phyloP scores from a whole-genome alignment of 805 yeast species.

The Candida berthetii region DNA sequence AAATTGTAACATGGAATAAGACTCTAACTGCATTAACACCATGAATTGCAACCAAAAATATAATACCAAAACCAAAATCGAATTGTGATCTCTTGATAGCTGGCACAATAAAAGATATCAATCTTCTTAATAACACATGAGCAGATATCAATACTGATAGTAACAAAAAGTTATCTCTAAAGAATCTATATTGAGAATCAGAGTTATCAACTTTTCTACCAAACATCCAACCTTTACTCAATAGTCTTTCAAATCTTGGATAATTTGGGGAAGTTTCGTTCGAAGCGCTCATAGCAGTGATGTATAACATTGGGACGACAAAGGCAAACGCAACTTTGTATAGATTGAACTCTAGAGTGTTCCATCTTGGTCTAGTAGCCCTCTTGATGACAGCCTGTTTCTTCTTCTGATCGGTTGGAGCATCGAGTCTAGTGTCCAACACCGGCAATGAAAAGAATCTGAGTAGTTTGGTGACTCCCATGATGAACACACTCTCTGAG shows the following conservation, averaged over 20 bases:
- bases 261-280: constrained; percentile 72
- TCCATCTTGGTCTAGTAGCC: constrained; percentile 52
- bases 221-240: constrained; percentile 82
- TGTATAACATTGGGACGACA: constrained; percentile 78
- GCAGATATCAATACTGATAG: constrained; percentile 45
- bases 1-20: constrained; percentile 46
- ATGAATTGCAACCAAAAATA: constrained; percentile 68
- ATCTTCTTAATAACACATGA: constrained; percentile 49
- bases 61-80: constrained; percentile 66
- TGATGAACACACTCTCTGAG: no score
- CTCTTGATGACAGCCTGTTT: constrained; percentile 11
- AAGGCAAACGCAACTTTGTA: constrained; percentile 59
- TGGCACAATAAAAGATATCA: constrained; percentile 14
- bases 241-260: constrained; percentile 47
- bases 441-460: constrained; percentile 30
- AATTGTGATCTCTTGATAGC: constrained; percentile 44
- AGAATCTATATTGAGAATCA: constrained; percentile 83
- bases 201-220: constrained; percentile 91
- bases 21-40: constrained; percentile 71
- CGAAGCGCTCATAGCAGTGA: constrained; percentile 77
- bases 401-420: constrained; percentile 24
- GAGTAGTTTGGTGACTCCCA: neutral
- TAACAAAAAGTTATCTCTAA: constrained; percentile 71
- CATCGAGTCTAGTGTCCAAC: constrained; percentile 34
- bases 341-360: constrained; percentile 64